Base-by-base conservation (phyloP, 2,329 filamentous ascomycete species). In the Xylaria sp. region DNA sequence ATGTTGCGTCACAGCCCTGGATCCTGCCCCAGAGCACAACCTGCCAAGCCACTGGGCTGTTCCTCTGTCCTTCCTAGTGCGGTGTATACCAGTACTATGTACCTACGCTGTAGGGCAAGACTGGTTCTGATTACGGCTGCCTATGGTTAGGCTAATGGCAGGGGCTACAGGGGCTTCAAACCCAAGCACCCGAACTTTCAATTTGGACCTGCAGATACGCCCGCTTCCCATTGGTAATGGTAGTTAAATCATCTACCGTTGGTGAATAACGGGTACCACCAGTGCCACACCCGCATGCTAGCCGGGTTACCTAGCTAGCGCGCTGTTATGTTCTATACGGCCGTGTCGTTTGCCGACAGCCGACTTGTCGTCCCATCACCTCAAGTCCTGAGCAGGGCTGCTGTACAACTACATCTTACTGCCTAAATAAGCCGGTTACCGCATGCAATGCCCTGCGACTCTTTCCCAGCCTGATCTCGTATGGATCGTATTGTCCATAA, bases 291-390 rank as follows among this genome's bases (percentile, higher is more conserved):
- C 25, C 46, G 15, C 25, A 18, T 13, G 48, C 48, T 53, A 53
- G n/a, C 28, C 5, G 15, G n/a, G n/a, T n/a, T 25, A 25, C 45
- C 20, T 48, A 30, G 46, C 23, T 34, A 34, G 32, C n/a, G n/a
- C n/a, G n/a, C 23, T 50, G 46, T 9, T 28, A 32, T 20, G 8
- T 53, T 20, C 2, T 20, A 34, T n/a, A 53, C 28, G 28, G 25
- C 28, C 18, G 30, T 36, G 30, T 25, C 34, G 43, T 57, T 57
- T 68, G 62, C 66, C 66, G 62, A 65, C 57, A 58, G 48, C 65
- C 65, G 61, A 30, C 60, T 63, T 25, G n/a, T 60, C 32, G 36
- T 60, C 45, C 20, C 41, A 46, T 34, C 25, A 30, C 36, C 13
- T 13, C 20, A 5, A 41, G 39, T 41, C 20, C 55, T 13, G 39